Evolutionary conservation across 495 filamentous ascomycete species (phyloP), one percentile per base, ranked within the genome.

Genomic region (Tuber melanosporum): DNA sequence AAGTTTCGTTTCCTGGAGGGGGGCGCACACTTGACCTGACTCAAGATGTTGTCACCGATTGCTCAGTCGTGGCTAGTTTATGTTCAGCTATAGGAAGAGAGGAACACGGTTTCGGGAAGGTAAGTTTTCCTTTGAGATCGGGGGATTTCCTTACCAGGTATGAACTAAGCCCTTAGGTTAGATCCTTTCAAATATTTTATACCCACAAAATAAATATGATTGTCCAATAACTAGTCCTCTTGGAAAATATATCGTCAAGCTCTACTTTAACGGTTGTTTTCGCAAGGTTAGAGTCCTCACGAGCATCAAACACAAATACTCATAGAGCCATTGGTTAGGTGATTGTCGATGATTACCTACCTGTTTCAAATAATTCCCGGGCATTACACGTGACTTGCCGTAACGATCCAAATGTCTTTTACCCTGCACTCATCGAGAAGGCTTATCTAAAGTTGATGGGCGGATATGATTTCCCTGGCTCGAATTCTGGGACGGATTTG

Each of bases 401-500:
- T 39, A 91, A 91, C 44, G 91, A 97, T 77, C 90, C 91, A 17
- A 84, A 83, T 26, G 87, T 94, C 52, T 83, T 97, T 36, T 98
- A 93, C 93, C 95, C 95, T n/a, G 94, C 95, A 41, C 85, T 99
- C 43, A 86, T 98, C 47, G 95, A 99, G 84, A 99, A 99, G 82
- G 95, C 95, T 5, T 99, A 98, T 78, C 86, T 99, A n/a, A 99
- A 98, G 85, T 88, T 98, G 12, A 89, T 94, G 36, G 96, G 96
- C 46, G 96, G 95, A 46, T 99, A 99, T 84, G 93, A 98, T 79
- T 98, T 99, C 79, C 95, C 95, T 3, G 95, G 95, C n/a, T 98
- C 95, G 81, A 98, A 99, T 83, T 98, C 94, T 4, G 94, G 92
- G 3, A 97, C 94, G 9, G 95, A 99, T 83, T 85, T 99, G 3